Conservation (phyloP, 345 rosid species). For the Aquilaria yunnanensis region DNA sequence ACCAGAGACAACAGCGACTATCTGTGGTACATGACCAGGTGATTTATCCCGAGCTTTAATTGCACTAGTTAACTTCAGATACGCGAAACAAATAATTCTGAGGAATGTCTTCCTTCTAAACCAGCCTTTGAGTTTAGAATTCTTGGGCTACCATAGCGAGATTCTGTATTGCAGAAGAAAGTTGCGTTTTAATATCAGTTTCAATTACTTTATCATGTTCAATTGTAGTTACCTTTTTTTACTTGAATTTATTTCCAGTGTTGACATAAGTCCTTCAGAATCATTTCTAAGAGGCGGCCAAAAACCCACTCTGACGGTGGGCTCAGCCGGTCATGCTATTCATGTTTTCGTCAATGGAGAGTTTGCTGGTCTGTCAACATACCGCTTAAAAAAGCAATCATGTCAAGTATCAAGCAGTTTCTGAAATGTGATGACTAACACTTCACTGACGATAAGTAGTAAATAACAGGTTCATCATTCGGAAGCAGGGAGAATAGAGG, state of each 20-base stretch:
- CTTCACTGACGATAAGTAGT: too few species aligned
- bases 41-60: not conserved
- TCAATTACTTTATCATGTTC: too few species aligned
- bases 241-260: constrained; percentile 30
- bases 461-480: constrained; percentile 71
- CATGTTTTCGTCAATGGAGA: constrained; percentile 89
- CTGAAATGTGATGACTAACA: too few species aligned
- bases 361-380: constrained; percentile 38
- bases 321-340: constrained; percentile 87
- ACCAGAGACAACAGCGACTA: constrained; percentile 92
- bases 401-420: too few species aligned
- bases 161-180: too few species aligned
- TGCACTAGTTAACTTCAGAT: too few species aligned
- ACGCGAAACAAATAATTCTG: too few species aligned
- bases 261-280: constrained; percentile 73
- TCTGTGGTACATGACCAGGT: constrained; percentile 93
- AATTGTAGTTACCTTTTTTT: not conserved
- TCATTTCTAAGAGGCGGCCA: constrained; percentile 56
- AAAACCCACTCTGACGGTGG: constrained; percentile 57
- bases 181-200: too few species aligned
- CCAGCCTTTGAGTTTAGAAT: too few species aligned
- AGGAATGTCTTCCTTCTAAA: too few species aligned
- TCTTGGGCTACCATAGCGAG: too few species aligned
- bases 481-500: constrained; percentile 66
- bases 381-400: too few species aligned